Base-by-base conservation (phyloP, 148 eudicot genomes). In the Persicaria maculosa region DNA sequence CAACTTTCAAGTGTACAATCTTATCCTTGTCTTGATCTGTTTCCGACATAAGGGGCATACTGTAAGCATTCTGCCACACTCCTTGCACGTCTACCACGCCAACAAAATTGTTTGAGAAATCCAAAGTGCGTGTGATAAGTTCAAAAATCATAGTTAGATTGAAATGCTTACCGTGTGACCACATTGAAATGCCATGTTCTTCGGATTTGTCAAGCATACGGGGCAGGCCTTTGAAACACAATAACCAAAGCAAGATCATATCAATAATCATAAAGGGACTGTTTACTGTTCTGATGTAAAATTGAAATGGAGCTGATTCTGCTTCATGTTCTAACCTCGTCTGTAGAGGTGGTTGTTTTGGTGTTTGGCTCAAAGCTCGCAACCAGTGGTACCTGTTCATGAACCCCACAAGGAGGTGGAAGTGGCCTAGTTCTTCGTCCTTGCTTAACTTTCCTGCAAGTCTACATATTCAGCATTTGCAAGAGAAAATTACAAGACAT, bases 101-200 rank as follows among this genome's bases (percentile, higher is more conserved):
- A 16, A 58, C 15, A 73, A 22, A 64, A 8, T 11, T n/a, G 50
- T 75, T 46, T 61, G 46, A 54, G 50, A 48, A 44, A 71, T 22
- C 65, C 19, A 12, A 11, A 10, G 10, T 4, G 31, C 46, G 9
- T 25, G 45, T 47, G 36, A 4, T 4, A 4, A 47, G 5, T 17
- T 20, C 15, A 44, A 9, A 20, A 62, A 9, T 10, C 15, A 62
- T 31, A 12, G 15, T 36, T 6, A 2, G 4, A n/a, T 62, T 62
- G 44, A 77, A 62, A 68, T 69, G 78, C 89, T 84, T 84, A 91
- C 97, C 87, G 83, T 71, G 79, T 91, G 97, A 82, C 97, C 97
- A 46, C 97, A 91, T 57, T 89, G 93, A 80, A 91, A 91, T 75
- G 97, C 93, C 93, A 91, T 86, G 85, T 89, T 83, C 84, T 85